phyloP scores from a whole-genome alignment of 768 basidiomycete species.

The Rhodocollybia butyracea region DNA sequence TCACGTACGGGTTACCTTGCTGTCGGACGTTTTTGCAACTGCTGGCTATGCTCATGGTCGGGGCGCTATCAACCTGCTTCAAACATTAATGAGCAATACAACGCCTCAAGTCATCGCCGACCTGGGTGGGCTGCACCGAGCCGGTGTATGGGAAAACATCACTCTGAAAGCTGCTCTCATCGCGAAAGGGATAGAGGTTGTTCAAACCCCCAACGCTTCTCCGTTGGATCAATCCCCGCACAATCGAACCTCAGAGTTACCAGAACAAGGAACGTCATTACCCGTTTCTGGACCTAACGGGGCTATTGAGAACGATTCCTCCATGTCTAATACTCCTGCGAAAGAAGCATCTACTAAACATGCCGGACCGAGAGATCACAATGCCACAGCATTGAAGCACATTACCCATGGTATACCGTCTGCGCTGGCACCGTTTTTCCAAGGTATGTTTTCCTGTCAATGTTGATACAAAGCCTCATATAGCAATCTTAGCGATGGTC shows the following conservation, averaged over 20 bases:
- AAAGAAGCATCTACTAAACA: conserved; percentile 30
- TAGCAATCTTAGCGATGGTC: conserved; percentile 58
- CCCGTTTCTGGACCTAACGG: conserved; percentile 28
- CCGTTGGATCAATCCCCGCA: conserved; percentile 49
- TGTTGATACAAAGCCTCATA: neutral
- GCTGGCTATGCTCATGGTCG: conserved; percentile 81
- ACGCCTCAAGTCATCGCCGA: conserved; percentile 63
- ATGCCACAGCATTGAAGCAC: conserved; percentile 76
- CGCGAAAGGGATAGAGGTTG: conserved; percentile 50
- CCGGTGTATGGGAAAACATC: conserved; percentile 86
- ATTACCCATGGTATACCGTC: conserved; percentile 75
- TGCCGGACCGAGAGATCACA: conserved; percentile 52
- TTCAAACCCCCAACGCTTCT: conserved; percentile 38
- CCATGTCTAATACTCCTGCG: conserved; percentile 13
- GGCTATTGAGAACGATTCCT: conserved; percentile 27
- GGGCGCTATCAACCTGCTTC: conserved; percentile 68
- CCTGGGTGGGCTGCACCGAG: conserved; percentile 78
- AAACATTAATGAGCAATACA: conserved; percentile 65
- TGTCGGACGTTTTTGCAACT: conserved; percentile 85
- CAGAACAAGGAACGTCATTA: conserved; percentile 28
- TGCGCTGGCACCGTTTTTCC: conserved; percentile 79
- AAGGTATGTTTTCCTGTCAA: conserved; percentile 50
- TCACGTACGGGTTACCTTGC: conserved; percentile 74
- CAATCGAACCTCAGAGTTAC: conserved; percentile 38
- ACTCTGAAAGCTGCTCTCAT: conserved; percentile 60